Conservation (phyloP, 2,329 filamentous ascomycete genomes). For the Venturia nashicola region DNA sequence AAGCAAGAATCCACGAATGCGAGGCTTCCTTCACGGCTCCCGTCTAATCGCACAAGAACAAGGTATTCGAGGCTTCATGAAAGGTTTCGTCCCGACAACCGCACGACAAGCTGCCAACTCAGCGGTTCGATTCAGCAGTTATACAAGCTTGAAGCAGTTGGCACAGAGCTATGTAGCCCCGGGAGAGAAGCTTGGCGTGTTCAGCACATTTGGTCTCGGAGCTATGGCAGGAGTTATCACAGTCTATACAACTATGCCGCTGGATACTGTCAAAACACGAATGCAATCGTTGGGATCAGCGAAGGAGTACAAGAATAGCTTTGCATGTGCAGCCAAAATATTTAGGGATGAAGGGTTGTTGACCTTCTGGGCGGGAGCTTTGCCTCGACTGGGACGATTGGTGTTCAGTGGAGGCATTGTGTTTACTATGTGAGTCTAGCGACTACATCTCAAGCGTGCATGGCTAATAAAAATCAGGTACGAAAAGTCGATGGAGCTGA, state of each 20-base stretch:
- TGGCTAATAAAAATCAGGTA: conserved; percentile 40
- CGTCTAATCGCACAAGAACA: conserved; percentile 79
- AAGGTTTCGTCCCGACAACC: conserved; percentile 90
- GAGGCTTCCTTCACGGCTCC: conserved; percentile 83
- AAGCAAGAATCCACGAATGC: conserved; percentile 69
- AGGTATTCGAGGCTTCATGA: conserved; percentile 86
- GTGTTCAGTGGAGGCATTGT: conserved; percentile 93
- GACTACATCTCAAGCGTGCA: neutral
- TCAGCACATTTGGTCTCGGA: conserved; percentile 84
- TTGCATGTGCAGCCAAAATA: conserved; percentile 71
- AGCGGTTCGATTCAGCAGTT: conserved; percentile 80
- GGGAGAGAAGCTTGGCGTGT: conserved; percentile 81
- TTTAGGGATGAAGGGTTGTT: conserved; percentile 79
- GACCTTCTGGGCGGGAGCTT: conserved; percentile 87
- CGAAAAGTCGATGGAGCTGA: conserved; percentile 87
- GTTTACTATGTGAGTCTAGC: conserved; percentile 64
- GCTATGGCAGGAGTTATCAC: conserved; percentile 83
- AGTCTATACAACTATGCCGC: conserved; percentile 57
- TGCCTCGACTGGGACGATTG: conserved; percentile 72
- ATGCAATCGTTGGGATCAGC: conserved; percentile 95
- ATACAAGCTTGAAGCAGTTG: conserved; percentile 80
- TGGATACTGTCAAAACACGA: conserved; percentile 92
- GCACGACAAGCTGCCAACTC: conserved; percentile 91
- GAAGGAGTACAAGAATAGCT: conserved; percentile 71
- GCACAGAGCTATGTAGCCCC: conserved; percentile 87